phyloP scores from a whole-genome alignment of 2,329 filamentous ascomycete genomes.

The Colletotrichum higginsianum region DNA sequence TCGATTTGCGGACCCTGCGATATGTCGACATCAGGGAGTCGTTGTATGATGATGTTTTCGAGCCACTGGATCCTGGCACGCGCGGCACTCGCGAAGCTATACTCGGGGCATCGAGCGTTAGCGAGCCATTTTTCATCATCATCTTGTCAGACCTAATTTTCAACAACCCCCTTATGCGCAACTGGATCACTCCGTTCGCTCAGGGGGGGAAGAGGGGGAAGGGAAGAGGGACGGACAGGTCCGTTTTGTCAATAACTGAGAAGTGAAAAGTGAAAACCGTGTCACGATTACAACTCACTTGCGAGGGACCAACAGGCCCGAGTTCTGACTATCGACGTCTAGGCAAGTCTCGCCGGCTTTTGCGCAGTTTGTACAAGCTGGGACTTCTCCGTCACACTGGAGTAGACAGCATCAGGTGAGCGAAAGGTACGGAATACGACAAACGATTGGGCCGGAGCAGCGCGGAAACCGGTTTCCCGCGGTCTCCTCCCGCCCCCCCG shows the following conservation, averaged over 20 bases:
- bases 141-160: no score
- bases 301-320: slow-evolving; percentile 51
- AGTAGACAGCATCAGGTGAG: neutral
- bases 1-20: slow-evolving; percentile 48
- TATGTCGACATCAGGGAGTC: slow-evolving; percentile 50
- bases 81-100: slow-evolving; percentile 46
- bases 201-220: no score
- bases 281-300: slow-evolving; percentile 46
- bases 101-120: slow-evolving; percentile 1
- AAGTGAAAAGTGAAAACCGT: no score
- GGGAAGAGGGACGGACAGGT: neutral
- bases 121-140: neutral
- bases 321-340: slow-evolving; percentile 56
- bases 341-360: slow-evolving; percentile 53
- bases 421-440: neutral
- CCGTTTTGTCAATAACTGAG: neutral
- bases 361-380: slow-evolving; percentile 55
- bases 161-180: no score
- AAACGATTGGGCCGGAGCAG: slow-evolving; percentile 16
- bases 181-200: neutral
- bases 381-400: slow-evolving; percentile 56
- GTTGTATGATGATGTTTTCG: slow-evolving; percentile 49
- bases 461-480: neutral
- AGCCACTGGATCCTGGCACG: slow-evolving; percentile 53
- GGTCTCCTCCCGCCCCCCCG: neutral